These are phyloP conservation scores for Lactarius trivialis DNA, from an alignment of 768 basidiomycete genomes.

Conservation along the genomic window DNA sequence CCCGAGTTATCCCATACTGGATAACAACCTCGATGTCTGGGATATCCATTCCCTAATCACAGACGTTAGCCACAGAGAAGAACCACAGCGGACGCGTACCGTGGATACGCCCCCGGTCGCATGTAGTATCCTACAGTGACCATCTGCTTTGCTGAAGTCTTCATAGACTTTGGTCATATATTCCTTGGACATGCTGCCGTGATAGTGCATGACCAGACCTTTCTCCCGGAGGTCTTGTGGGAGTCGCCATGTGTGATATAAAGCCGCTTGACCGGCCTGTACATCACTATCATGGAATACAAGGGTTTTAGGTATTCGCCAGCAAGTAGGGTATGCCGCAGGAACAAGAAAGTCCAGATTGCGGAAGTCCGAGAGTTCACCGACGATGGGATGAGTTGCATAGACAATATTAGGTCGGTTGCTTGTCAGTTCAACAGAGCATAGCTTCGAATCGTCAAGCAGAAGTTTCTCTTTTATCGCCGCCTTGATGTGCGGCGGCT, in stretches of 20 bases:
- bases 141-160: not conserved
- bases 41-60: not conserved
- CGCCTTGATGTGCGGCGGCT: too few relatives aligned
- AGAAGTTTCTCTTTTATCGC: too few relatives aligned
- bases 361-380: too few relatives aligned
- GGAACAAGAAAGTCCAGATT: too few relatives aligned
- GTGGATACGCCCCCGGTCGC: not conserved
- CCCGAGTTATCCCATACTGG: too few relatives aligned
- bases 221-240: not conserved
- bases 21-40: not conserved
- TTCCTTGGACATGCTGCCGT: not conserved
- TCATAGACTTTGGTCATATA: not conserved
- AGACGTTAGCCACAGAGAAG: not conserved
- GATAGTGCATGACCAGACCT: not conserved
- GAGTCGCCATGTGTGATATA: not conserved
- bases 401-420: too few relatives aligned
- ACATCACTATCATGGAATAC: too few relatives aligned
- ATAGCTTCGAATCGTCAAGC: too few relatives aligned
- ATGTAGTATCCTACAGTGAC: not conserved
- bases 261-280: not conserved
- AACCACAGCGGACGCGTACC: not conserved
- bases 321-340: too few relatives aligned
- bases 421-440: too few relatives aligned
- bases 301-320: too few relatives aligned
- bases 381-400: too few relatives aligned